A percentile compares a stretch with the other conserved stretches of the same genome.
Conservation (phyloP, 768 basidiomycete species). For the Coprinopsis cinerea region DNA sequence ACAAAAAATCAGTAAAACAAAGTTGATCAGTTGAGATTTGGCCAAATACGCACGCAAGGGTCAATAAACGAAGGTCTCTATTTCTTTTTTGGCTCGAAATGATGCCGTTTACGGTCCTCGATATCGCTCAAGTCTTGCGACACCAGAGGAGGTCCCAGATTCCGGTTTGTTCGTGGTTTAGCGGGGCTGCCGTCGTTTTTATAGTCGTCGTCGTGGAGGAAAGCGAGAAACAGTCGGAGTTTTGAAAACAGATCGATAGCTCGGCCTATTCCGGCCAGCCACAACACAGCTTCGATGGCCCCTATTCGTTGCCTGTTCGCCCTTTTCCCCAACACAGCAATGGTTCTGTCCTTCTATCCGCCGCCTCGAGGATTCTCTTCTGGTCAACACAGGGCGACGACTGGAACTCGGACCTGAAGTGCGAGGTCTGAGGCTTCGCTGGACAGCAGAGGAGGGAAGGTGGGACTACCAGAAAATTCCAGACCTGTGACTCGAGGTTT, state of each 20-base stretch:
- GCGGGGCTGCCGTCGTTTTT: too few species aligned
- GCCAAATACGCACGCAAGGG: slow-evolving; percentile 55
- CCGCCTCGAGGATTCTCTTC: too few species aligned
- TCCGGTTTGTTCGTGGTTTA: too few species aligned
- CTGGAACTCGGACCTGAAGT: too few species aligned
- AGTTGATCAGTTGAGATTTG: slow-evolving; percentile 12
- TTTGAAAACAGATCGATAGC: slow-evolving; percentile 3
- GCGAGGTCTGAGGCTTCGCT: too few species aligned
- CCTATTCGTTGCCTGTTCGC: not conserved
- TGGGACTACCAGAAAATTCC: too few species aligned
- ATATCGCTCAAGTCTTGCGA: slow-evolving; percentile 11
- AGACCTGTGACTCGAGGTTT: too few species aligned
- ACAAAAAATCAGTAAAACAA: slow-evolving; percentile 16
- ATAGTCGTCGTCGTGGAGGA: not conserved
- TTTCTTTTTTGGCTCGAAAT: slow-evolving; percentile 78
- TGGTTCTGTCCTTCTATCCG: too few species aligned
- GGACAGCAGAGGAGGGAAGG: too few species aligned
- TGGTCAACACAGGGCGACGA: too few species aligned
- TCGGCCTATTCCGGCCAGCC: not conserved
- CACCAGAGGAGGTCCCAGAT: slow-evolving; percentile 12
- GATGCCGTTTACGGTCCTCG: slow-evolving; percentile 29
- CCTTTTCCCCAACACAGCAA: not conserved
- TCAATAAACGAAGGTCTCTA: slow-evolving; percentile 76
- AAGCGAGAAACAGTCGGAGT: not conserved
- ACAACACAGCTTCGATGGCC: not conserved